A percentile compares a stretch with the other conserved stretches of the same genome.
Conservation (phyloP, 1,284 basidiomycete species). For the Gyrodon tennesseensis region DNA sequence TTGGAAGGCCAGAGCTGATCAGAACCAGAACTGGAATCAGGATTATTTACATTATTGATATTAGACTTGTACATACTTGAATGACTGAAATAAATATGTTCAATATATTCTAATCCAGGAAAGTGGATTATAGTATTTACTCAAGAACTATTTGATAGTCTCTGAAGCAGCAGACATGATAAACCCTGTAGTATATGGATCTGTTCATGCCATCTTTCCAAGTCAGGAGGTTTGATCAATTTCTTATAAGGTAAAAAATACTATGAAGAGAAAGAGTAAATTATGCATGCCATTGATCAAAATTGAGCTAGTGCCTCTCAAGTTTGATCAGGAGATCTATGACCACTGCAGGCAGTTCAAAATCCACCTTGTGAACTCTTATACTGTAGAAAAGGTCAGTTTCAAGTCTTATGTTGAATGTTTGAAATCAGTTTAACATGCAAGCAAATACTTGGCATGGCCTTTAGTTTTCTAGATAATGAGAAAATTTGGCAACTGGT, state of each 20-base stretch:
- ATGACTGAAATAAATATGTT: background rate
- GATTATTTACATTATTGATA: background rate
- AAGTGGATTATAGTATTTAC: rapidly evolving
- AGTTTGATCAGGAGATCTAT: background rate
- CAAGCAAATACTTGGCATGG: background rate
- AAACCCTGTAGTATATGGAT: background rate
- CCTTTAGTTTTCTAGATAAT: background rate
- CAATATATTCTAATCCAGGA: background rate
- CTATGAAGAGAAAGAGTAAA: too few relatives aligned
- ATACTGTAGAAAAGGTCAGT: background rate
- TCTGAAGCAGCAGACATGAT: background rate
- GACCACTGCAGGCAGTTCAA: background rate
- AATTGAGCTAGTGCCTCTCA: background rate
- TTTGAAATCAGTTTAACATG: too few relatives aligned
- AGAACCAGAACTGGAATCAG: background rate
- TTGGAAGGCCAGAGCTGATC: background rate
- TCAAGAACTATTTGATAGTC: background rate
- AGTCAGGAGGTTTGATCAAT: too few relatives aligned
- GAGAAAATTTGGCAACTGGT: background rate
- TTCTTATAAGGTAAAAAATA: too few relatives aligned
- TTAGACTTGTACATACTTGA: background rate
- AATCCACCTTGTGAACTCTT: background rate
- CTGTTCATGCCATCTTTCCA: too few relatives aligned
- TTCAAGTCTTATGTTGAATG: background rate
- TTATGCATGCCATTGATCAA: background rate